Conservation (phyloP, 2,329 filamentous ascomycete species). For the Drechslerella coelobrocha region DNA sequence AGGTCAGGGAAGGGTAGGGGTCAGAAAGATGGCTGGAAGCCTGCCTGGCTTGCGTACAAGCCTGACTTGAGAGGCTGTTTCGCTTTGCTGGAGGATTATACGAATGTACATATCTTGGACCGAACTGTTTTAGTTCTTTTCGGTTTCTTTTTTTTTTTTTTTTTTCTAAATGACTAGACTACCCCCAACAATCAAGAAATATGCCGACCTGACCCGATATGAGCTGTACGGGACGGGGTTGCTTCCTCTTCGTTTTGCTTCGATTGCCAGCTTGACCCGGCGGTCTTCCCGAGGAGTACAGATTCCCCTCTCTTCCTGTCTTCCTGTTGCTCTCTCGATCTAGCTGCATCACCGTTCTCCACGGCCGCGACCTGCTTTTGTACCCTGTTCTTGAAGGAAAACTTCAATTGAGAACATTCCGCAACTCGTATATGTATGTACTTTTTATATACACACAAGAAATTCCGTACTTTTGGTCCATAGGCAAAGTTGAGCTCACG, state of each 20-base stretch:
- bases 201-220: conserved; percentile 51
- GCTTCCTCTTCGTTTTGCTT: conserved; percentile 28
- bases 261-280: conserved; percentile 32
- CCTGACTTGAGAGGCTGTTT: conserved; percentile 38
- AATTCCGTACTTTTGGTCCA: background rate
- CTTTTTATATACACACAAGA: conserved; percentile 23
- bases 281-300: conserved; percentile 18
- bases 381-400: background rate
- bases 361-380: background rate
- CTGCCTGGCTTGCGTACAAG: conserved; percentile 17
- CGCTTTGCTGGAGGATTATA: conserved; percentile 30
- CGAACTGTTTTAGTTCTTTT: conserved; percentile 51
- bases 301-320: conserved; percentile 31
- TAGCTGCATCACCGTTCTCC: background rate
- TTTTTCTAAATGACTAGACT: conserved; percentile 34
- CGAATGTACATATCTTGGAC: conserved; percentile 52
- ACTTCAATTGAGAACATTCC: background rate
- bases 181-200: conserved; percentile 51
- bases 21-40: conserved; percentile 51
- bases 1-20: conserved; percentile 49
- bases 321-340: conserved; percentile 12
- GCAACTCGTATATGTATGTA: background rate
- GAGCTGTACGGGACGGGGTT: conserved; percentile 45
- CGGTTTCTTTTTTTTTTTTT: conserved; percentile 7
- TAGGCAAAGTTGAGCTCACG: conserved; percentile 35